A percentile compares a stretch with the other conserved stretches of the same genome.
phyloP scores from a whole-genome alignment of 1,139 yeast genomes.

The Hyphopichia burtonii region DNA sequence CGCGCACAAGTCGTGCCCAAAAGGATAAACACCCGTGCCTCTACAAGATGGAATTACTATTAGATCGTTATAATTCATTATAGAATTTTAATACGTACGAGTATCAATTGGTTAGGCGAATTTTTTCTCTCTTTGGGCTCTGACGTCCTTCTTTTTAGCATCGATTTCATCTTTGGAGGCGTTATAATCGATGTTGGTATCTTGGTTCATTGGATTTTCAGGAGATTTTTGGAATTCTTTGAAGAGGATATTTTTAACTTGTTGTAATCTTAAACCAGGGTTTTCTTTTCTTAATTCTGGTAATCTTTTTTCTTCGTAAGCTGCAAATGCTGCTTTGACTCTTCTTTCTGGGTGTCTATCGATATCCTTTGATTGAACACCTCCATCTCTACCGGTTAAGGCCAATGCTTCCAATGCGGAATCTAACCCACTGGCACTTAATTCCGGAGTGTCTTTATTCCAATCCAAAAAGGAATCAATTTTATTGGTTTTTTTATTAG shows the following conservation, averaged over 20 bases:
- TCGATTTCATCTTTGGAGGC: constrained; percentile 59
- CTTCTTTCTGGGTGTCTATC: constrained; percentile 91
- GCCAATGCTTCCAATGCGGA: constrained; percentile 77
- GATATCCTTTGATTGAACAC: constrained; percentile 58
- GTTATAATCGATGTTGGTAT: constrained; percentile 60
- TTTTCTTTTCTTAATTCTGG: constrained; percentile 75
- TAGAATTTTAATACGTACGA: not conserved
- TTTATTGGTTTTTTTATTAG: constrained; percentile 61
- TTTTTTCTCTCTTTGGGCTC: constrained; percentile 45
- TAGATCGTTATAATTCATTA: not conserved
- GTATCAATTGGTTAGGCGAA: constrained; percentile 18
- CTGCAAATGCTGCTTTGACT: constrained; percentile 76
- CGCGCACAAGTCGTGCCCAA: too few species aligned
- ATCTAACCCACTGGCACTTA: constrained; percentile 75
- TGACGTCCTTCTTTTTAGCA: constrained; percentile 50
- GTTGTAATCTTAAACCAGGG: constrained; percentile 80
- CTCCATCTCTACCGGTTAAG: constrained; percentile 55
- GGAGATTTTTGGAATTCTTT: constrained; percentile 82
- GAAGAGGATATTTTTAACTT: constrained; percentile 67
- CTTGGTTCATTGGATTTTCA: constrained; percentile 85
- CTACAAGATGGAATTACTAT: too few species aligned
- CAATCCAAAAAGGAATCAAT: constrained; percentile 61
- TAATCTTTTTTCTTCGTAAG: constrained; percentile 67
- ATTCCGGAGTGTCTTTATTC: constrained; percentile 49
- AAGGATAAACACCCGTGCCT: too few species aligned